Conservation (phyloP, 1,284 basidiomycete species). For the Butyriboletus pseudospeciosus region DNA sequence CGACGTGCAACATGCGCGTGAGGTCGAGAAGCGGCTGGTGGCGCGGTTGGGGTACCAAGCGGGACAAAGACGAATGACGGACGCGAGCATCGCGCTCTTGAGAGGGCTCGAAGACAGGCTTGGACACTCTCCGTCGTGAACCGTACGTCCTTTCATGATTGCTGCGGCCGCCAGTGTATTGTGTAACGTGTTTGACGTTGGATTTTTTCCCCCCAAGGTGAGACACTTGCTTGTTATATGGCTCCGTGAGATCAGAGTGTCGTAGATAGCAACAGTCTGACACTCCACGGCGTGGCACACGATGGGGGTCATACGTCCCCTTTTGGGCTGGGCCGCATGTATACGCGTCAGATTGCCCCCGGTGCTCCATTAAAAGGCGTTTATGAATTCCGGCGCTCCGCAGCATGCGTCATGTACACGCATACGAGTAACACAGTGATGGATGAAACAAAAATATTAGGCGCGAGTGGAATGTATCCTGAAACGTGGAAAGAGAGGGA, state of each 20-base stretch:
- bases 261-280: background rate
- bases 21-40: conserved; percentile 25
- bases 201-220: background rate
- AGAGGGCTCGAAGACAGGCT: conserved; percentile 15
- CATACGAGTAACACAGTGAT: background rate
- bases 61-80: conserved; percentile 21
- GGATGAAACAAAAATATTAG: background rate
- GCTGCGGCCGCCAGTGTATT: too few species aligned
- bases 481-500: background rate
- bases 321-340: too few species aligned
- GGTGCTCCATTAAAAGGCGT: background rate
- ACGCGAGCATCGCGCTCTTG: conserved; percentile 22
- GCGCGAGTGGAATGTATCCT: background rate
- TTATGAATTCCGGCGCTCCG: conserved; percentile 8
- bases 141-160: background rate
- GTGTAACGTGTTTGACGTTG: background rate
- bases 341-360: background rate
- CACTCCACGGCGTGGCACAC: background rate
- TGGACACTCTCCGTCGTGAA: background rate
- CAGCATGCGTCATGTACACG: conserved; percentile 2
- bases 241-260: background rate
- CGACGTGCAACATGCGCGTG: conserved; percentile 20
- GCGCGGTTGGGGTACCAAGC: conserved; percentile 18
- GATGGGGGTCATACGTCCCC: background rate
- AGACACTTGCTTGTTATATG: background rate